phyloP scores from a whole-genome alignment of 495 filamentous ascomycete species.

The Penicillium turbatum region DNA sequence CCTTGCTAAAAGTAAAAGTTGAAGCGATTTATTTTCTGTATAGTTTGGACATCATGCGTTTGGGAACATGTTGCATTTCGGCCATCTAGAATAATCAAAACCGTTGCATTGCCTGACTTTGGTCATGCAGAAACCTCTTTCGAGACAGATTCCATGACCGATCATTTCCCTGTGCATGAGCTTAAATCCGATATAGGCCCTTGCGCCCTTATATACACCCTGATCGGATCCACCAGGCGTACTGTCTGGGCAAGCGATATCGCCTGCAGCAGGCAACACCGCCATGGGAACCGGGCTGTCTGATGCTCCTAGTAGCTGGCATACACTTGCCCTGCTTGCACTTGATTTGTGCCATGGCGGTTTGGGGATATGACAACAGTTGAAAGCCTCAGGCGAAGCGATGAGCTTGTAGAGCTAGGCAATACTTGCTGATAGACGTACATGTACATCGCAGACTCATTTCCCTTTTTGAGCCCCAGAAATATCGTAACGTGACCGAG shows the following conservation, averaged over 20 bases:
- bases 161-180: neutral
- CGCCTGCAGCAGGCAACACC: neutral
- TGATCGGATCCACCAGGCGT: neutral
- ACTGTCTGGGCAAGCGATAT: too few relatives aligned
- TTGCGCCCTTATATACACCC: neutral
- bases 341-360: neutral
- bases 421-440: neutral
- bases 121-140: neutral
- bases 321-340: neutral
- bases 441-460: neutral
- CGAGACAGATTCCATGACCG: neutral
- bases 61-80: slow-evolving; percentile 1
- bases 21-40: neutral
- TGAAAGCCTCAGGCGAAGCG: neutral
- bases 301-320: neutral
- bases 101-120: neutral
- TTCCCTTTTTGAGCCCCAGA: neutral
- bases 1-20: neutral
- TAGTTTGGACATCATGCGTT: neutral
- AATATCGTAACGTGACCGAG: neutral
- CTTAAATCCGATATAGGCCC: neutral
- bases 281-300: too few relatives aligned
- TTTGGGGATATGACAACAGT: too few relatives aligned
- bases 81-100: neutral
- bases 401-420: neutral